Base-by-base conservation (phyloP, 495 filamentous ascomycete species). In the Daldinia grandis region DNA sequence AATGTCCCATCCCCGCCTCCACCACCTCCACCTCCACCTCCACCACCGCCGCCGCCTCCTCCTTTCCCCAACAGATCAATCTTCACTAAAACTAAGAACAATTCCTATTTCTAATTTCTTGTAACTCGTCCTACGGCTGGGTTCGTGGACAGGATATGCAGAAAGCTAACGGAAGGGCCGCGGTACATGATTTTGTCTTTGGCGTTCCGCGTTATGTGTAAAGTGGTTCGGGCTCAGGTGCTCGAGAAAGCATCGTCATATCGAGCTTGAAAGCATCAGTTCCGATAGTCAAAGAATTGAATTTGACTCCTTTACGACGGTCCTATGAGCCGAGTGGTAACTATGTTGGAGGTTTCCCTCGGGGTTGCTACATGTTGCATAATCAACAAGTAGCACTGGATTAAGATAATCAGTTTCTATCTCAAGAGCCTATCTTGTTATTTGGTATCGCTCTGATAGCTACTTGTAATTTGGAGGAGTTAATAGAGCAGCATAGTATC, bases 161-260 rank as follows among this genome's bases (percentile, higher is more conserved):
- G 30, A 3, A 42, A 44, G 37, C 57, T 38, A 37, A 55, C 17
- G 64, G 35, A n/a, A 58, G 25, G 59, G 59, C 15, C 15, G 54
- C 33, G 42, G 35, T 24, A 53, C 30, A 59, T 28, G 21, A 47
- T 21, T 14, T 50, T 47, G 19, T 47, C 3, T 24, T 68, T 5
- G 62, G 67, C 60, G 67, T 70, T 70, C 30, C n/a, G 42, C 30
- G 44, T 60, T 59, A 24, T 38, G 33, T 47, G 21, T 24, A 9
- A 4, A 47, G 42, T 19, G 42, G 24, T 47, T 5, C 5, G 9
- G 10, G 21, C 54, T 38, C 12, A 21, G 19, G 47, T 28, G 19
- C 15, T 49, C 19, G 24, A 44, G n/a, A 19, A 33, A 38, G 30
- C 24, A 27, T 68, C 24, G 25, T 53, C 33, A 40, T 62, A 19